These are phyloP conservation scores for Moniliophthora roreri DNA, from an alignment of 1,284 basidiomycete species.

Conservation along the genomic window DNA sequence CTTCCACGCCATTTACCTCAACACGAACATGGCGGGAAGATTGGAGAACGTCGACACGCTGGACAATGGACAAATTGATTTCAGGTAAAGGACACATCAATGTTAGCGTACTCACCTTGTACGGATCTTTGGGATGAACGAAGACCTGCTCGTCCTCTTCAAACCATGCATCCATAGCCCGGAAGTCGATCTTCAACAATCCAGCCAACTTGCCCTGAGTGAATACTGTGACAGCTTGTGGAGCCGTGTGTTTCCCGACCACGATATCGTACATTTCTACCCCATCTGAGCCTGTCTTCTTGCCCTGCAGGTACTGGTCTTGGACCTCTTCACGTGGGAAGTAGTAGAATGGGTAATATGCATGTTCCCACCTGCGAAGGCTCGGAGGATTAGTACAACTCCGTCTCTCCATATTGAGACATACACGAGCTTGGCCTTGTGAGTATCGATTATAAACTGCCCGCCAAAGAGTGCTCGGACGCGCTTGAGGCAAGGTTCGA, in stretches of 20 bases:
- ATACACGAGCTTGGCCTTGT: conserved; percentile 57
- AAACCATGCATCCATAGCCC: conserved; percentile 60
- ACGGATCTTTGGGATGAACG: conserved; percentile 65
- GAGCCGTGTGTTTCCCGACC: conserved; percentile 37
- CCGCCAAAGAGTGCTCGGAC: conserved; percentile 54
- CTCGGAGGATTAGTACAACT: background rate
- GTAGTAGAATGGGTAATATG: conserved; percentile 54
- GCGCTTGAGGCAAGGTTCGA: conserved; percentile 48
- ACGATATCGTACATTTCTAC: conserved; percentile 45
- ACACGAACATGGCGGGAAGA: conserved; percentile 62
- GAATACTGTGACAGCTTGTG: conserved; percentile 42
- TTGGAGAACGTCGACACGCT: conserved; percentile 61
- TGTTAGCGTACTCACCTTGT: conserved; percentile 46
- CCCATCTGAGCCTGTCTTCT: conserved; percentile 20
- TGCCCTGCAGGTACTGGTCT: conserved; percentile 9
- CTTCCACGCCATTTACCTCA: conserved; percentile 58
- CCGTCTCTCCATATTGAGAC: conserved; percentile 20
- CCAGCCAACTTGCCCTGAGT: conserved; percentile 41
- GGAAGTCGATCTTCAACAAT: conserved; percentile 49
- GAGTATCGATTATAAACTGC: conserved; percentile 53
- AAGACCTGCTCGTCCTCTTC: conserved; percentile 66
- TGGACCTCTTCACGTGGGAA: conserved; percentile 47
- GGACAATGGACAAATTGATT: conserved; percentile 5
- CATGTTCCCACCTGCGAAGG: conserved; percentile 57
- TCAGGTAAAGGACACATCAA: background rate